Evolutionary conservation across 1,284 basidiomycete species (phyloP), one percentile per base, ranked within the genome.

Genomic region (Melampsora larici-populina): DNA sequence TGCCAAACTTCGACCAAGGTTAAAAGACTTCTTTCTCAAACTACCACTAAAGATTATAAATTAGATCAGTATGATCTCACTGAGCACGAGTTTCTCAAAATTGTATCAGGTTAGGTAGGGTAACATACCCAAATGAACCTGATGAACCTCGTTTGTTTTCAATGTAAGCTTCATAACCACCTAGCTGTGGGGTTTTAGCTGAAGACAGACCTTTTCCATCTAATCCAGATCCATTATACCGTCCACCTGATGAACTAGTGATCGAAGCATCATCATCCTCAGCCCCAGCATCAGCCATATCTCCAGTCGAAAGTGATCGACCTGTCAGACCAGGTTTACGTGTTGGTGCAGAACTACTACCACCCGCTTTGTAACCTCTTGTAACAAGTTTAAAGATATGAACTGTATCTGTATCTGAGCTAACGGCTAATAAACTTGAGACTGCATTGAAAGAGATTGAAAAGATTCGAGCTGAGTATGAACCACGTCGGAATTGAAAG

Each of bases 401-500:
- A 48, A 99, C 94, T 9, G 96, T 99, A 80, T 94, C 94, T 79
- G 94, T 93, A 80, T 94, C 96, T 9, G 89, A 91, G 81, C 90
- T 92, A 8, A 97, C 95, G 2, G 93, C 93, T 18, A 99, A 85
- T 17, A 99, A 84, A 2, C 90, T 91, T 24, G 89, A 90, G 49
- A 93, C 89, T 2, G 89, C 85, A 82, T 99, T 99, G 85, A 97
- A 98, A 81, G 91, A 93, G 85, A 99, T 92, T 64, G 90, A 92
- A 82, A 92, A 93, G 81, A 99, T 97, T 82, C 88, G 87, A 2
- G 94, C 90, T 79, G 92, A 91, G 65, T 94, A 88, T 49, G 91
- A 91, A 1, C 96, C 97, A 72, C 96, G 85, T 13, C 96, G 86
- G 86, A 99, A 99, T 84, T 99, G 95, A 85, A 93, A 94, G 70